Evolutionary conservation across 2,329 filamentous ascomycete species (phyloP).

Genomic region (Bipolaris oryzae): DNA sequence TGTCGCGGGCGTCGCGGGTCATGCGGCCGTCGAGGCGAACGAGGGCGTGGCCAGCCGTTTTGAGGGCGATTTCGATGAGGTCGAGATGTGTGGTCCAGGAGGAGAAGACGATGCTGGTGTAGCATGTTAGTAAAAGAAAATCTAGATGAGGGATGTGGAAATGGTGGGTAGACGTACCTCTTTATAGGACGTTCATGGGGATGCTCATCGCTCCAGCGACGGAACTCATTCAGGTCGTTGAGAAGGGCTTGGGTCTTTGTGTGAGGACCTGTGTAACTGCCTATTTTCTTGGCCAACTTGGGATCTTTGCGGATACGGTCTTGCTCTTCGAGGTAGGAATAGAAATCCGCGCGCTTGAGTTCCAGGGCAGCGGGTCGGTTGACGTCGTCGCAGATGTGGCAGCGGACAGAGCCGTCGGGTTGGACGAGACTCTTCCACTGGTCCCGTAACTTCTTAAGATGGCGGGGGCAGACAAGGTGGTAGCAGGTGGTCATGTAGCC

Average conservation of each 20-base stretch:
- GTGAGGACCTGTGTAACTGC: conserved; percentile 81
- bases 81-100: conserved; percentile 96
- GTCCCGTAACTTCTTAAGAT: conserved; percentile 66
- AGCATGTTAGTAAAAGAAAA: neutral
- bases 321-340: conserved; percentile 60
- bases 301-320: conserved; percentile 60
- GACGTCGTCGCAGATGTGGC: conserved; percentile 70
- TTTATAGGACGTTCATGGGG: conserved; percentile 78
- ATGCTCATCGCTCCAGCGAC: conserved; percentile 65
- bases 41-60: conserved; percentile 68
- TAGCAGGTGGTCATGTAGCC: conserved; percentile 86
- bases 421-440: conserved; percentile 54
- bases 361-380: conserved; percentile 70
- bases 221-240: conserved; percentile 70
- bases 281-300: conserved; percentile 65
- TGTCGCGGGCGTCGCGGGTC: conserved; percentile 73
- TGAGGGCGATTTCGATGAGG: conserved; percentile 82
- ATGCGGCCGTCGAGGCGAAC: conserved; percentile 91
- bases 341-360: conserved; percentile 65
- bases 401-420: conserved; percentile 60
- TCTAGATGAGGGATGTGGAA: neutral
- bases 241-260: conserved; percentile 89
- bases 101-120: conserved; percentile 79
- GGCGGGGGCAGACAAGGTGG: conserved; percentile 80
- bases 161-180: conserved; percentile 49